A percentile compares a stretch with the other conserved stretches of the same genome.
Evolutionary conservation across 805 yeast species (phyloP).

Genomic region (Lipomyces oligophaga): DNA sequence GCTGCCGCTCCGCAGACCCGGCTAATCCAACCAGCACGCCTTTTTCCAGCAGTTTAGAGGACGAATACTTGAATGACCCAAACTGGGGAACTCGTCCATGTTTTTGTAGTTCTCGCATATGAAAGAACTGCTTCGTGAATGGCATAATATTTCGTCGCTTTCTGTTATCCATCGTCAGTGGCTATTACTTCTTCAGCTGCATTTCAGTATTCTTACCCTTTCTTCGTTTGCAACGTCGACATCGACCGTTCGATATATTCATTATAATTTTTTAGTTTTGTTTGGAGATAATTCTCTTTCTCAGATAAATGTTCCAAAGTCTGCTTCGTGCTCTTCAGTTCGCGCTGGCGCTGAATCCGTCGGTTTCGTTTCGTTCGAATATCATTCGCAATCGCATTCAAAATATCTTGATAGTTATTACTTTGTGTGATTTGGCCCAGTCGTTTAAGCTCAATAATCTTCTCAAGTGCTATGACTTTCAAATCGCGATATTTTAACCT

Average conservation of each 20-base stretch:
- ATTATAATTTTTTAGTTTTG: constrained; percentile 44
- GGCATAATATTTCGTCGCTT: constrained; percentile 39
- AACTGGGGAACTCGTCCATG: constrained; percentile 57
- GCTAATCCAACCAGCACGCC: constrained; percentile 60
- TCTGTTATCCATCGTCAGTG: constrained; percentile 2
- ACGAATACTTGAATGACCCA: constrained; percentile 74
- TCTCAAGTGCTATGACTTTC: constrained; percentile 70
- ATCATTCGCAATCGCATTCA: constrained; percentile 81
- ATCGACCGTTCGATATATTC: constrained; percentile 50
- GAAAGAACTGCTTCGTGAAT: constrained; percentile 72
- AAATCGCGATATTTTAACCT: constrained; percentile 59
- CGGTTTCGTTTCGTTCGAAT: constrained; percentile 57
- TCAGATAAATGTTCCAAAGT: constrained; percentile 47
- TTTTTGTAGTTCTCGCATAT: constrained; percentile 64
- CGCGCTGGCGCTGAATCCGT: constrained; percentile 46
- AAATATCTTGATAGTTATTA: constrained; percentile 69
- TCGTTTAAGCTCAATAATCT: constrained; percentile 69
- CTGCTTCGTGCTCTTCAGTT: constrained; percentile 44
- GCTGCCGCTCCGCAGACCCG: constrained; percentile 48
- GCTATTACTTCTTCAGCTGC: background rate
- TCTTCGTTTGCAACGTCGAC: constrained; percentile 46
- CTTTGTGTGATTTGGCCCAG: constrained; percentile 60
- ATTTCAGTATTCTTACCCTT: constrained; percentile 33
- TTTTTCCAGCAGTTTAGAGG: constrained; percentile 69
- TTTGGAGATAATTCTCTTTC: constrained; percentile 45